Percentiles rank a stretch among this genome's conserved stretches.
Evolutionary conservation across 2,329 filamentous ascomycete species (phyloP).

Genomic region (Ceratocystis variospora): DNA sequence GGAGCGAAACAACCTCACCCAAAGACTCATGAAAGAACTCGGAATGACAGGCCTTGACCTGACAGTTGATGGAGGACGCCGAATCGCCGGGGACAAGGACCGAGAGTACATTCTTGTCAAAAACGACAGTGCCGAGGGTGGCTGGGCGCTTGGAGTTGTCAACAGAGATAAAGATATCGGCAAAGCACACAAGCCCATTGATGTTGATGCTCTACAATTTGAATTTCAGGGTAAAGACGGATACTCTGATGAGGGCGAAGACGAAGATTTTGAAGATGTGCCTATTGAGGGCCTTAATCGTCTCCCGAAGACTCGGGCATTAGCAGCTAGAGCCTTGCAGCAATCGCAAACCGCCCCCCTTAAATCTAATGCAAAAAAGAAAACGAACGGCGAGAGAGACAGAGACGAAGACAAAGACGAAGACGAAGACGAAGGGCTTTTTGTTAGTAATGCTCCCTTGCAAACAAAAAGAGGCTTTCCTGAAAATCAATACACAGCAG

Average conservation of each 20-base stretch:
- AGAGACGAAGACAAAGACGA: conserved; percentile 17
- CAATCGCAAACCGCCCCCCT: conserved; percentile 16
- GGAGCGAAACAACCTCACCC: conserved; percentile 87
- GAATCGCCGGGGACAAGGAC: conserved; percentile 72
- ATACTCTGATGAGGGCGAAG: conserved; percentile 52
- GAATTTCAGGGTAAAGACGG: conserved; percentile 43
- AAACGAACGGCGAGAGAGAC: conserved; percentile 21
- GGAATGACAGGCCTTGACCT: conserved; percentile 71
- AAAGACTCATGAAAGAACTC: conserved; percentile 85
- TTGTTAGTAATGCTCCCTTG: conserved; percentile 30
- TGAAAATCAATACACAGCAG: conserved; percentile 25
- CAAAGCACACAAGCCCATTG: conserved; percentile 74
- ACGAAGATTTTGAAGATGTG: conserved; percentile 80
- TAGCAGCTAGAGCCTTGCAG: conserved; percentile 20
- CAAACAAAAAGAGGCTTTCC: conserved; percentile 25
- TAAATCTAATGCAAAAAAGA: conserved; percentile 22
- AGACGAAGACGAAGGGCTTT: conserved; percentile 35
- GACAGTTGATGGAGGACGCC: conserved; percentile 46
- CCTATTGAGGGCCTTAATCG: conserved; percentile 82
- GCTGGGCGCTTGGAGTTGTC: conserved; percentile 91
- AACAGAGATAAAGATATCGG: conserved; percentile 70
- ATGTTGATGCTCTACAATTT: conserved; percentile 58
- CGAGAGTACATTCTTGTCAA: conserved; percentile 93
- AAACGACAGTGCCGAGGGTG: conserved; percentile 87
- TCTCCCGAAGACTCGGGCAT: conserved; percentile 44